A percentile compares a stretch with the other conserved stretches of the same genome.
phyloP scores from a whole-genome alignment of 306 rosid genomes.

The Lathyrus tuberosus region DNA sequence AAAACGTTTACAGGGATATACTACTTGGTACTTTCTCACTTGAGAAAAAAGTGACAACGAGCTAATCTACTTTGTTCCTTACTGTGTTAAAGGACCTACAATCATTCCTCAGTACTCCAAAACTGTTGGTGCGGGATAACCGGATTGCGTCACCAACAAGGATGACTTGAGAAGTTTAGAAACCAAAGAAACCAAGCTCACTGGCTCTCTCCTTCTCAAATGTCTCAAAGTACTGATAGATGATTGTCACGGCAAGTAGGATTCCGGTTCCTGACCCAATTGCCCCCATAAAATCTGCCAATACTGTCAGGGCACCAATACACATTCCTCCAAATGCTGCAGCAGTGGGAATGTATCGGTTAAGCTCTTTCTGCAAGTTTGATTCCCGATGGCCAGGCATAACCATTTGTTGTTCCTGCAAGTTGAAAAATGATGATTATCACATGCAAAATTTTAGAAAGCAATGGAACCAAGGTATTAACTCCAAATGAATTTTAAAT shows the following conservation, averaged over 20 bases:
- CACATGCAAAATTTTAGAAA: conserved; percentile 50
- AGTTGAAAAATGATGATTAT: conserved; percentile 83
- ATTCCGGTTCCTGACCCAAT: conserved; percentile 94
- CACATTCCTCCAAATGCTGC: conserved; percentile 95
- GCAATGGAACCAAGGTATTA: neutral
- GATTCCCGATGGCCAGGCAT: conserved; percentile 95
- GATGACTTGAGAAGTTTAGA: conserved; percentile 41
- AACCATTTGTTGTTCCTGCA: conserved; percentile 99
- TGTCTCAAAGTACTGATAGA: conserved; percentile 90
- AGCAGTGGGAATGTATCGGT: conserved; percentile 91
- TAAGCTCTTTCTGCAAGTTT: conserved; percentile 83
- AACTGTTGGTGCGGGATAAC: conserved; percentile 44
- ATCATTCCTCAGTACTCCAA: conserved; percentile 50
- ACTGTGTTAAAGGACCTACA: conserved; percentile 50
- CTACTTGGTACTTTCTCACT: conserved; percentile 11
- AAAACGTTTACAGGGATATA: conserved; percentile 29
- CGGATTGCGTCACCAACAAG: conserved; percentile 36
- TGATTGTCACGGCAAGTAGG: conserved; percentile 87
- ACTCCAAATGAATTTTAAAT: neutral
- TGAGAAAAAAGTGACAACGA: conserved; percentile 37
- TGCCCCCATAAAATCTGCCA: conserved; percentile 97
- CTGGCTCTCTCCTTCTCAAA: conserved; percentile 89
- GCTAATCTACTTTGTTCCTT: conserved; percentile 45
- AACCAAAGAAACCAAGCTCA: conserved; percentile 91
- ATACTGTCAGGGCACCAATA: conserved; percentile 87